Evolutionary conservation across 768 basidiomycete genomes (phyloP).

Genomic region (Podaxis sp.): DNA sequence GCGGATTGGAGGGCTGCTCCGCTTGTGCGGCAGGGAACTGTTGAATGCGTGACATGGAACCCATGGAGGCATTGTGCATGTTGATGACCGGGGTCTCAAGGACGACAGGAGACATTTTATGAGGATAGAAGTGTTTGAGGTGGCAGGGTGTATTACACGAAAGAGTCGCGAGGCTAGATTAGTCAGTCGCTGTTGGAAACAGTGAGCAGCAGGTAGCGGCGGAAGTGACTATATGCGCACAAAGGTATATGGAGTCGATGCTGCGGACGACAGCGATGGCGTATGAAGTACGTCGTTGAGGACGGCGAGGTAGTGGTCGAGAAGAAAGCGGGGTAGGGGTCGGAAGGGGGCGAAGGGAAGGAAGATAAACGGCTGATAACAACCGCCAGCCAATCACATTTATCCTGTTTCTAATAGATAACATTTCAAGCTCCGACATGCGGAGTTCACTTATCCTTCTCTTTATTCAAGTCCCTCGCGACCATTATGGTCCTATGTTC

Average conservation of each 20-base stretch:
- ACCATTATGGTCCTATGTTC: neutral
- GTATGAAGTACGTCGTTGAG: conserved; percentile 11
- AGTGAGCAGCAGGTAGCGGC: neutral
- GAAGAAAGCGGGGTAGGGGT: conserved; percentile 17
- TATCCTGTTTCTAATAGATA: conserved; percentile 20
- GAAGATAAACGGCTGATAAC: conserved; percentile 16
- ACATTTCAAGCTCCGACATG: conserved; percentile 11
- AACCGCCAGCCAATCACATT: conserved; percentile 19
- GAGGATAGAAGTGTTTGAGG: conserved; percentile 5
- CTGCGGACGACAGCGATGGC: conserved; percentile 11
- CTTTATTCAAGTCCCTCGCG: neutral
- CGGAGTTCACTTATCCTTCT: neutral
- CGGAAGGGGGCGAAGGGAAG: neutral
- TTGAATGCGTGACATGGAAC: conserved; percentile 47
- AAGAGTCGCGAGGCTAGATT: conserved; percentile 21
- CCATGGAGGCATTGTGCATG: conserved; percentile 45
- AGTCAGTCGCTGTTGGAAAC: conserved; percentile 13
- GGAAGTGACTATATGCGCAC: conserved; percentile 8
- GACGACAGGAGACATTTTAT: conserved; percentile 56
- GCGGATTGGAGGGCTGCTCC: conserved; percentile 22
- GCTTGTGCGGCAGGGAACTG: conserved; percentile 32
- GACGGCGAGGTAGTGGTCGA: conserved; percentile 18
- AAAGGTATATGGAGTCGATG: conserved; percentile 4
- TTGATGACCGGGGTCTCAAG: conserved; percentile 53
- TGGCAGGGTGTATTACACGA: conserved; percentile 16